phyloP scores from a whole-genome alignment of 1,139 yeast species.

The Saccharomyces hybrid region DNA sequence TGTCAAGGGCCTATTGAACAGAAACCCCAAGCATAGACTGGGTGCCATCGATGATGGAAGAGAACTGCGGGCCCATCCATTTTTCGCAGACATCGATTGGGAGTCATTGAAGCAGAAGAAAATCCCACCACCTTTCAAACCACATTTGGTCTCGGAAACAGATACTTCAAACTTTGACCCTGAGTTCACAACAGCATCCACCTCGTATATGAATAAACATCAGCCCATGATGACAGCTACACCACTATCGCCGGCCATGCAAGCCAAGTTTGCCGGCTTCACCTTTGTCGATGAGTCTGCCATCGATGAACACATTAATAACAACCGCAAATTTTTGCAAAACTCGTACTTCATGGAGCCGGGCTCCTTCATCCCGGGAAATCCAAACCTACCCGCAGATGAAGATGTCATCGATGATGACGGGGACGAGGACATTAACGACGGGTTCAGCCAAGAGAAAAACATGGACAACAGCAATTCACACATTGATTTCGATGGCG shows the following conservation, averaged over 20 bases:
- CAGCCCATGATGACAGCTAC: conserved; percentile 35
- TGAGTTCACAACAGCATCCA: conserved; percentile 87
- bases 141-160: conserved; percentile 80
- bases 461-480: conserved; percentile 9
- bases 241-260: conserved; percentile 88
- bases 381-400: conserved; percentile 71
- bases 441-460: conserved; percentile 6
- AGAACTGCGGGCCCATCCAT: conserved; percentile 84
- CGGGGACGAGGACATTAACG: conserved; percentile 49
- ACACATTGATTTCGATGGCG: conserved; percentile 29
- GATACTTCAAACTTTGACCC: conserved; percentile 97
- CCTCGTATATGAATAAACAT: conserved; percentile 60
- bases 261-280: conserved; percentile 91
- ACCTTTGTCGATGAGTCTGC: conserved; percentile 94
- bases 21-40: conserved; percentile 90
- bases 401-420: conserved; percentile 77
- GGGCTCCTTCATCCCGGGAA: conserved; percentile 70
- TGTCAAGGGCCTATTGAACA: conserved; percentile 85
- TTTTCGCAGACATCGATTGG: conserved; percentile 90
- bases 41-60: conserved; percentile 90
- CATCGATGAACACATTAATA: conserved; percentile 70
- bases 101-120: conserved; percentile 64
- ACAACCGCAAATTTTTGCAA: conserved; percentile 29
- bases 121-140: conserved; percentile 96
- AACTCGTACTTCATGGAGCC: conserved; percentile 39